Evolutionary conservation across 1,284 basidiomycete genomes (phyloP).

Genomic region (Coniophora puteana): DNA sequence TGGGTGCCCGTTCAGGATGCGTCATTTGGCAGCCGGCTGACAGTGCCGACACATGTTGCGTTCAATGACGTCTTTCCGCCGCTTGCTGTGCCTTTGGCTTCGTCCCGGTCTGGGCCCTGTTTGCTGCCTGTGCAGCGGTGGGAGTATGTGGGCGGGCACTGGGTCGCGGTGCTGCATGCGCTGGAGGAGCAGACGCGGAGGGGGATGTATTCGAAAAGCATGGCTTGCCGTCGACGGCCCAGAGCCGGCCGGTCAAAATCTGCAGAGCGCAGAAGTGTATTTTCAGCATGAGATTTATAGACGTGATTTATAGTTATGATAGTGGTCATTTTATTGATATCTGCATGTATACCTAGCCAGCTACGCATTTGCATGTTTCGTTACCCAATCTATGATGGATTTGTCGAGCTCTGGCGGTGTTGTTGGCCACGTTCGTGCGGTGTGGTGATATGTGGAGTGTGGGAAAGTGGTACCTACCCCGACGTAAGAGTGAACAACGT

Average conservation of each 20-base stretch:
- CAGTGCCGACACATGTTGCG: conserved; percentile 45
- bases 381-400: too few relatives aligned
- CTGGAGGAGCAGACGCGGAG: conserved; percentile 44
- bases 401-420: too few relatives aligned
- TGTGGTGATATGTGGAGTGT: neutral
- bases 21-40: conserved; percentile 46
- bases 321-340: conserved; percentile 6
- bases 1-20: conserved; percentile 53
- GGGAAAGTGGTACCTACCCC: too few relatives aligned
- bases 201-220: conserved; percentile 36
- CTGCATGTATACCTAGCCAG: too few relatives aligned
- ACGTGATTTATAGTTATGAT: neutral
- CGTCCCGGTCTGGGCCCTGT: conserved; percentile 17
- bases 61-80: conserved; percentile 50
- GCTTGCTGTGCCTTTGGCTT: conserved; percentile 19
- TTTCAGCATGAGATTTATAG: conserved; percentile 1
- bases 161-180: conserved; percentile 45
- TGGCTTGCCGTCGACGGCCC: conserved; percentile 17
- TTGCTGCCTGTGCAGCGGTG: conserved; percentile 35
- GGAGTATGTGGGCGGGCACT: conserved; percentile 50
- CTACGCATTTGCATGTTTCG: too few relatives aligned
- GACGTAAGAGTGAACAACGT: too few relatives aligned
- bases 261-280: too few relatives aligned
- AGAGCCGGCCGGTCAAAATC: too few relatives aligned
- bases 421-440: too few relatives aligned